Base-by-base conservation (phyloP, 1,139 yeast species). In the Diutina siamensis region DNA sequence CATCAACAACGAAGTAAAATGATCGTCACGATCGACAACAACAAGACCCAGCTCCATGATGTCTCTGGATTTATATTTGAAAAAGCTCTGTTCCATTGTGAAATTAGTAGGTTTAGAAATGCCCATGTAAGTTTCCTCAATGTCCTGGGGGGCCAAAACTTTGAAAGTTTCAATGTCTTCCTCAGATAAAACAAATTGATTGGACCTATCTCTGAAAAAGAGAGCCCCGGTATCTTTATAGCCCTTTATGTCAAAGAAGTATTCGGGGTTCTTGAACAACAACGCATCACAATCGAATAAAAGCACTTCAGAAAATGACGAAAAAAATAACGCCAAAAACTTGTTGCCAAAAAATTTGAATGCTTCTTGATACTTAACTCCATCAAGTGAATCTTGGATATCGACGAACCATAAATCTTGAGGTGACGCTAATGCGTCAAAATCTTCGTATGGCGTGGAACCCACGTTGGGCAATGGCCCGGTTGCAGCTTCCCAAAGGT, bases 301-400 rank as follows among this genome's bases (percentile, higher is more conserved):
- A 27, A 59, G 48, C 47, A 57, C 50, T 25, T 57, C 58, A 20
- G 52, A 52, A 40, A 58, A 58, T 1, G 61, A 50, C 44, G 44
- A 57, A 47, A 54, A 58, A 50, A 56, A 53, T 45, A 50, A 49
- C 3, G 60, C 63, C 51, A 47, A 53, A 59, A 47, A 59, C 45
- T 45, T 59, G 50, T 52, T 62, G 48, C 52, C 56, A 48, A 44
- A 54, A 44, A 47, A 55, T 50, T 46, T 56, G 55, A 53, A 64
- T 44, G 10, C 48, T 47, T 15, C 10, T 25, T 8, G 34, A 22
- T 38, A 22, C 19, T 38, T 4, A 25, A 19, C 18, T 25, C 10
- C 9, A 46, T 35, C 17, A 13, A 49, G n/a, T 9, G 36, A 19
- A 7, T 42, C 15, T 8, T 62, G 52, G 9, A 58, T 55, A 27